A percentile compares a stretch with the other conserved stretches of the same genome.
phyloP scores from a whole-genome alignment of 768 basidiomycete species.

The Panaeolus cyanescens region DNA sequence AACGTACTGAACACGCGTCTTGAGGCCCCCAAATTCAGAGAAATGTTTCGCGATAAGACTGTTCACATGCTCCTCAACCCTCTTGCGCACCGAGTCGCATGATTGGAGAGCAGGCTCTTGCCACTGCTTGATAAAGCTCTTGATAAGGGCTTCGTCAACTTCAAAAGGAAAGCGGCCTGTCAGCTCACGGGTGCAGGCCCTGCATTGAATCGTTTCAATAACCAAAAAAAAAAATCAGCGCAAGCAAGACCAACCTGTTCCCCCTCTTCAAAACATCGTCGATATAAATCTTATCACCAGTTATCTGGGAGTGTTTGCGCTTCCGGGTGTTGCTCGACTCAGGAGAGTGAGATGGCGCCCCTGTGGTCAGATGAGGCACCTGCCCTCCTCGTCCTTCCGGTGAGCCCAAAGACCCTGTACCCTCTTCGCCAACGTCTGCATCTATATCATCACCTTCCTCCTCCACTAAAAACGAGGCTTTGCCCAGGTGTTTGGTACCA shows the following conservation, averaged over 20 bases:
- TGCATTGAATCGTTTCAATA: conserved; percentile 26
- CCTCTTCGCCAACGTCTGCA: conserved; percentile 5
- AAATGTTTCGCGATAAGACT: conserved; percentile 52
- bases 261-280: conserved; percentile 52
- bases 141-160: conserved; percentile 53
- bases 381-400: not conserved
- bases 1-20: conserved; percentile 18
- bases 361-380: too few relatives aligned
- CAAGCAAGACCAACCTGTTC: conserved; percentile 36
- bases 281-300: conserved; percentile 37
- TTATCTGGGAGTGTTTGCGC: too few relatives aligned
- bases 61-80: conserved; percentile 40
- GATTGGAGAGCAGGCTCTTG: conserved; percentile 41
- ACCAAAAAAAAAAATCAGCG: not conserved
- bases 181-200: conserved; percentile 69
- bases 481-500: conserved; percentile 7
- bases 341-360: too few relatives aligned
- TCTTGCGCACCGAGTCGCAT: conserved; percentile 37
- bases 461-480: conserved; percentile 15
- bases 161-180: conserved; percentile 69
- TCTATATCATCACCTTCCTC: not conserved
- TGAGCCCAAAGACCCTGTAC: conserved; percentile 1
- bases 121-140: conserved; percentile 48
- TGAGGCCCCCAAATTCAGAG: conserved; percentile 47
- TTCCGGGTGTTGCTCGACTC: conserved; percentile 1